Conservation (phyloP, 2,329 filamentous ascomycete genomes). For the Aotearoamyces nothofagi region DNA sequence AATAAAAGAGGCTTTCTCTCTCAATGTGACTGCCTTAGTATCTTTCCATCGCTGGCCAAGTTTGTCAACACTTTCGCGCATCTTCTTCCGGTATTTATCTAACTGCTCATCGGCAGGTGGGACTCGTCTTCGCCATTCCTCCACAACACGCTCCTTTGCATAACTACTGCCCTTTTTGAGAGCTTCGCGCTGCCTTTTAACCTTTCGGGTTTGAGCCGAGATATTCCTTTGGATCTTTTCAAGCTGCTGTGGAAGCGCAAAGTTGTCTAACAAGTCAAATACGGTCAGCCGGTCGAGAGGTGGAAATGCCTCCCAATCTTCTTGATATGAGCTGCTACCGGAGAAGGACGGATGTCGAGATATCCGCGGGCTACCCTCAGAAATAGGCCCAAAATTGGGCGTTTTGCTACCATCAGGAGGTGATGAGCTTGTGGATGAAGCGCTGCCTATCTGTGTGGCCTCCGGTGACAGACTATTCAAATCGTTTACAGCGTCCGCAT, state of each 20-base stretch:
- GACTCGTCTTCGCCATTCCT: constrained; percentile 78
- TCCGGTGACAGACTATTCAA: constrained; percentile 11
- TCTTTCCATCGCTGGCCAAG: constrained; percentile 79
- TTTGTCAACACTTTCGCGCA: constrained; percentile 80
- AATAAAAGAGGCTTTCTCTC: constrained; percentile 94
- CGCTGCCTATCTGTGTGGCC: neutral
- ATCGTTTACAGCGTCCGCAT: constrained; percentile 9
- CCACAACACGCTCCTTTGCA: constrained; percentile 80
- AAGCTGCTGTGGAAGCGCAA: constrained; percentile 76
- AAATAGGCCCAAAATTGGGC: constrained; percentile 30
- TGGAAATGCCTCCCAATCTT: constrained; percentile 76
- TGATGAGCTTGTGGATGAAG: constrained; percentile 30
- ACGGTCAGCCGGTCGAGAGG: constrained; percentile 81
- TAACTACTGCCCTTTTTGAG: constrained; percentile 60
- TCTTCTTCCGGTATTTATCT: constrained; percentile 75
- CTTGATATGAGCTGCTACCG: constrained; percentile 71
- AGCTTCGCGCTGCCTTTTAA: constrained; percentile 68
- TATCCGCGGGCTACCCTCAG: constrained; percentile 36
- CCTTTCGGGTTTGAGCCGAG: constrained; percentile 69
- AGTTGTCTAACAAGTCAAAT: constrained; percentile 88
- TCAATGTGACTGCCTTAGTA: constrained; percentile 69
- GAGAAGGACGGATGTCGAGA: constrained; percentile 73
- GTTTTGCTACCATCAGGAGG: constrained; percentile 32
- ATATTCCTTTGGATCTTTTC: constrained; percentile 81
- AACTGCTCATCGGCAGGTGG: constrained; percentile 85